These are phyloP conservation scores for Mimosa pudica DNA, from an alignment of 306 rosid genomes.

Conservation along the genomic window DNA sequence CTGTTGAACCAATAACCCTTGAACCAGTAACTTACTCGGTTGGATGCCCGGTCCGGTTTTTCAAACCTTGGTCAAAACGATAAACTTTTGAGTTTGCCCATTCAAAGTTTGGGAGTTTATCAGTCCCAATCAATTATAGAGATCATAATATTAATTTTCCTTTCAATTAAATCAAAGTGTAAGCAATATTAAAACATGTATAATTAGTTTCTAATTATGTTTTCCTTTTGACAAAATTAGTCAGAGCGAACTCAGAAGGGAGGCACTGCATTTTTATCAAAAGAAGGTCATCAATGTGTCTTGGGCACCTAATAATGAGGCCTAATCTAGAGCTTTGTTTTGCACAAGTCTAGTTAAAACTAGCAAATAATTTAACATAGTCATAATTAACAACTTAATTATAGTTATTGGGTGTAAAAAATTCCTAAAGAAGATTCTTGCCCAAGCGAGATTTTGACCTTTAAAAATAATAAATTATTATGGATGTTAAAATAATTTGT, in stretches of 20 bases:
- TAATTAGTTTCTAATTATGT: too few species aligned
- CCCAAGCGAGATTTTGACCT: not conserved
- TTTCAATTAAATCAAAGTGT: not conserved
- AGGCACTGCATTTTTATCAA: not conserved
- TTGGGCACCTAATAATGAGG: not conserved
- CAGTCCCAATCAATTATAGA: too few species aligned
- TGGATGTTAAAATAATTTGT: too few species aligned
- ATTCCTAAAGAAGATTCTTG: not conserved
- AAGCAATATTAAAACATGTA: not conserved
- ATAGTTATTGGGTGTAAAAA: not conserved
- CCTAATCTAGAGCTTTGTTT: not conserved
- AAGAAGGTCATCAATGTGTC: not conserved
- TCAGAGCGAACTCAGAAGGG: not conserved
- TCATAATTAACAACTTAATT: not conserved
- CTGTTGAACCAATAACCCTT: too few species aligned
- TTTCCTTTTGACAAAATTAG: not conserved
- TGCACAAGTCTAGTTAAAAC: not conserved
- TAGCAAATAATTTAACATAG: not conserved
- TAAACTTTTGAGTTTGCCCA: too few species aligned
- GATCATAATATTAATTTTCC: too few species aligned
- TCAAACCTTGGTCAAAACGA: too few species aligned
- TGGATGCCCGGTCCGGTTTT: too few species aligned
- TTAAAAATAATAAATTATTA: too few species aligned
- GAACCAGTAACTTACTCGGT: too few species aligned
- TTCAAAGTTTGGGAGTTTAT: too few species aligned